Evolutionary conservation across 2,329 filamentous ascomycete species (phyloP).

Genomic region (Monosporascus sp.): DNA sequence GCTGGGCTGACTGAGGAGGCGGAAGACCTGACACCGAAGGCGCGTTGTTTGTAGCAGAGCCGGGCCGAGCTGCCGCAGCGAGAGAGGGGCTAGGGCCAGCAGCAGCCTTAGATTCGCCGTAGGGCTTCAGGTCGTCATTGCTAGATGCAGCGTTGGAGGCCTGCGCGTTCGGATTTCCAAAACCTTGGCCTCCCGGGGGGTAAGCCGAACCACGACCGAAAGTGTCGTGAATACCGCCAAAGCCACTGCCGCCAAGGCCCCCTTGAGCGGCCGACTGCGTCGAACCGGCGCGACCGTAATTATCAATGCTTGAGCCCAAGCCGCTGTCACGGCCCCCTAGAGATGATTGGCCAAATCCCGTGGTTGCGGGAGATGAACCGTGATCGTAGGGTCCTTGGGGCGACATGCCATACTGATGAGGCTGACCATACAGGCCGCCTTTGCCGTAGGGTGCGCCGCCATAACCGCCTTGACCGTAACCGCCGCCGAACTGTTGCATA

Average conservation of each 20-base stretch:
- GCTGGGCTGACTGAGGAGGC: constrained; percentile 49
- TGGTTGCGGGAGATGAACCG: constrained; percentile 44
- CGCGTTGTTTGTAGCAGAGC: constrained; percentile 52
- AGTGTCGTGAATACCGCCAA: constrained; percentile 50
- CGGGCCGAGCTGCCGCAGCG: constrained; percentile 50
- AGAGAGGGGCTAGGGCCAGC: constrained; percentile 54
- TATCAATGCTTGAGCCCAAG: constrained; percentile 45
- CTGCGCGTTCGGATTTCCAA: constrained; percentile 45
- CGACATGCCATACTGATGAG: constrained; percentile 49
- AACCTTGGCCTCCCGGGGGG: constrained; percentile 51
- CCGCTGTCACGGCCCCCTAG: constrained; percentile 47
- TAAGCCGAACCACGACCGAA: constrained; percentile 51
- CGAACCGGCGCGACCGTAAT: constrained; percentile 49
- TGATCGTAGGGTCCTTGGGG: constrained; percentile 55
- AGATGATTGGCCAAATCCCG: constrained; percentile 48
- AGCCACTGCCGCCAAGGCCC: constrained; percentile 45
- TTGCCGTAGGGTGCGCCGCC: constrained; percentile 49
- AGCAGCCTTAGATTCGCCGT: constrained; percentile 49
- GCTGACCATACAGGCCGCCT: constrained; percentile 50
- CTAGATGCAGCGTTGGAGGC: constrained; percentile 36
- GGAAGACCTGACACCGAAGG: constrained; percentile 51
- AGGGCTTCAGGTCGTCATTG: constrained; percentile 55
- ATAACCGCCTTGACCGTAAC: constrained; percentile 49
- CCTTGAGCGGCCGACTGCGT: constrained; percentile 46
- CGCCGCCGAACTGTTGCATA: constrained; percentile 44